Evolutionary conservation across 371 early-diverging fungal genomes (phyloP), one percentile per base, ranked within the genome.

Genomic region (Apophysomyces elegans): DNA sequence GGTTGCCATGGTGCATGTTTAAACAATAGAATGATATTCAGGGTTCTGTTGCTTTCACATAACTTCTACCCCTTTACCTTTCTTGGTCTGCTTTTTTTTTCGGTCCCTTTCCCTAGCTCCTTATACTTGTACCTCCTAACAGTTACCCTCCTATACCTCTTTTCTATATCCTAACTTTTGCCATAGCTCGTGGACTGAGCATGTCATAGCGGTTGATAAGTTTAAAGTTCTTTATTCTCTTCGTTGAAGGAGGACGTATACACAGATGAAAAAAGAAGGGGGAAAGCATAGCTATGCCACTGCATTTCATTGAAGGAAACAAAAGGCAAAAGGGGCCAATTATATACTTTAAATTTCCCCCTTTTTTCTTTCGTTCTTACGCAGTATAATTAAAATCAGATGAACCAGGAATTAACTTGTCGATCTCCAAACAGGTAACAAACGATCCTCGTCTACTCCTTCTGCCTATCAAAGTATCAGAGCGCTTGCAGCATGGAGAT

Each of bases 61-160:
- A 9, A 9, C 16, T 18, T n/a, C 16, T 13, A 4, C 21, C 21
- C 54, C n/a, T 50, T 50, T 5, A 41, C 5, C 41, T 13, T 41
- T 41, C 41, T 41, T 41, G 26, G 2, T 41, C 41, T 13, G 41
- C 13, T 41, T 13, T 8, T n/a, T n/a, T 50, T 50, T 21, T 18
- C 21, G 54, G n/a, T 50, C 21, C 54, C n/a, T 50, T 50, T 26
- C 54, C 54, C 54, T 21, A 9, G 12, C 43, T 43, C 14, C 14
- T 50, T 50, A 21, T 50, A 26, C 21, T 50, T 21, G 9, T 50
- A 50, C 26, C 50, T 62, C 50, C 62, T 47, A 50, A 44, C 4
- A 62, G 37, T 62, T 18, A 14, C 45, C n/a, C 62, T n/a, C 18
- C n/a, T 50, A 50, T 62, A 50, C 13, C 50, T n/a, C 50, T 50